Evolutionary conservation across 768 basidiomycete species (phyloP).

Genomic region (Pleurotus tuoliensis): DNA sequence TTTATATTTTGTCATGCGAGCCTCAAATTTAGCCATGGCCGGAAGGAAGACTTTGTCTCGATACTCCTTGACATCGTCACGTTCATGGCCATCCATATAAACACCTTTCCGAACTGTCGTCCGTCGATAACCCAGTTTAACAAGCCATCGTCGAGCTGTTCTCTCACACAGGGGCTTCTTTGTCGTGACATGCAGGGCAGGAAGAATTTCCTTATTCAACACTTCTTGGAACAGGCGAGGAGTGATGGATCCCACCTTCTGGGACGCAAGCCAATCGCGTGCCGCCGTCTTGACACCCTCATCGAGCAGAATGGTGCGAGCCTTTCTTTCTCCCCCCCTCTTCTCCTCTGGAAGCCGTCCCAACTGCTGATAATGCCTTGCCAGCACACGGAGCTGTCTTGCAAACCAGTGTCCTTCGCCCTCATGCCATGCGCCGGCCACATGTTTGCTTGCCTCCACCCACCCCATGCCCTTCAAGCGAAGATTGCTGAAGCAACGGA

Average conservation of each 20-base stretch:
- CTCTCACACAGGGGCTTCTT: slow-evolving; percentile 8
- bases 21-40: too few relatives aligned
- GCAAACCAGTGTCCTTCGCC: slow-evolving; percentile 20
- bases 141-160: slow-evolving; percentile 30
- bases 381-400: slow-evolving; percentile 13
- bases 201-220: slow-evolving; percentile 13
- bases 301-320: slow-evolving; percentile 8
- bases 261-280: slow-evolving; percentile 12
- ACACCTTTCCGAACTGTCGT: slow-evolving; percentile 20
- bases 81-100: slow-evolving; percentile 33
- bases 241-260: slow-evolving; percentile 12
- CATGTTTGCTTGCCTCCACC: slow-evolving; percentile 20
- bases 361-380: slow-evolving; percentile 22
- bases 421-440: slow-evolving; percentile 24
- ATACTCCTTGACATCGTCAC: slow-evolving; percentile 28
- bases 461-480: slow-evolving; percentile 16
- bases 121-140: slow-evolving; percentile 22
- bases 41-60: slow-evolving; percentile 17
- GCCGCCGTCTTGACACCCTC: slow-evolving; percentile 9
- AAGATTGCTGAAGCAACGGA: slow-evolving; percentile 22
- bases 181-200: slow-evolving; percentile 11
- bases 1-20: background rate
- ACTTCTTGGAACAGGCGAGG: slow-evolving; percentile 9
- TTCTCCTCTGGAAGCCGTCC: slow-evolving; percentile 18
- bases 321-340: slow-evolving; percentile 10